Percentiles rank a stretch among this genome's conserved stretches.
Evolutionary conservation across 148 eudicot species (phyloP).

Genomic region (Tetragonia tetragonoides): DNA sequence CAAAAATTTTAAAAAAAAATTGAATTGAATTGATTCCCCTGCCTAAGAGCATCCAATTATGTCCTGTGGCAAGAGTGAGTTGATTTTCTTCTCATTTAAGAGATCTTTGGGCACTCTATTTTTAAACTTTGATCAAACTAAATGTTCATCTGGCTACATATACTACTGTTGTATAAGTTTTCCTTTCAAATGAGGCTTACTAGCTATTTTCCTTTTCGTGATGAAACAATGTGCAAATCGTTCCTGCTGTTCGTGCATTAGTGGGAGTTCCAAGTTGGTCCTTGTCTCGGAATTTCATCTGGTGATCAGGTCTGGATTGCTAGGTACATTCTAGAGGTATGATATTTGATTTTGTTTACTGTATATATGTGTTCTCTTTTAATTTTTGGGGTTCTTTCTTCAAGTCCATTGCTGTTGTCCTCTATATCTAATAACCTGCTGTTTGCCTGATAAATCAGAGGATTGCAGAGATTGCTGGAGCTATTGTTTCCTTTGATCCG

Average conservation of each 20-base stretch:
- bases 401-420: too few species aligned
- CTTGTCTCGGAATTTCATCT: slow-evolving; percentile 49
- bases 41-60: too few species aligned
- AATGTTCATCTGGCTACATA: neutral
- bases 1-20: too few species aligned
- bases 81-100: neutral
- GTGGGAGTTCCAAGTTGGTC: slow-evolving; percentile 70
- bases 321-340: slow-evolving; percentile 55
- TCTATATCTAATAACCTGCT: slow-evolving; percentile 3
- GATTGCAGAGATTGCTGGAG: slow-evolving; percentile 52
- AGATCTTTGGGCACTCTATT: neutral
- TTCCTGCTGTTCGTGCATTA: neutral
- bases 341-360: neutral
- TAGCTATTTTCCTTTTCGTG: neutral
- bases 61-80: too few species aligned
- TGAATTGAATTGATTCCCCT: too few species aligned
- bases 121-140: too few species aligned
- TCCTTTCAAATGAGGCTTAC: too few species aligned
- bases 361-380: neutral
- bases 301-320: slow-evolving; percentile 62
- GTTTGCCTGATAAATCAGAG: slow-evolving; percentile 31
- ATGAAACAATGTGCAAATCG: neutral
- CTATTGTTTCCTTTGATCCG: slow-evolving; percentile 47
- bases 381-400: neutral
- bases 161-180: neutral